Percentiles rank a stretch among this genome's conserved stretches.
phyloP scores from a whole-genome alignment of 2,329 filamentous ascomycete genomes.

The Colletotrichum spinosum region DNA sequence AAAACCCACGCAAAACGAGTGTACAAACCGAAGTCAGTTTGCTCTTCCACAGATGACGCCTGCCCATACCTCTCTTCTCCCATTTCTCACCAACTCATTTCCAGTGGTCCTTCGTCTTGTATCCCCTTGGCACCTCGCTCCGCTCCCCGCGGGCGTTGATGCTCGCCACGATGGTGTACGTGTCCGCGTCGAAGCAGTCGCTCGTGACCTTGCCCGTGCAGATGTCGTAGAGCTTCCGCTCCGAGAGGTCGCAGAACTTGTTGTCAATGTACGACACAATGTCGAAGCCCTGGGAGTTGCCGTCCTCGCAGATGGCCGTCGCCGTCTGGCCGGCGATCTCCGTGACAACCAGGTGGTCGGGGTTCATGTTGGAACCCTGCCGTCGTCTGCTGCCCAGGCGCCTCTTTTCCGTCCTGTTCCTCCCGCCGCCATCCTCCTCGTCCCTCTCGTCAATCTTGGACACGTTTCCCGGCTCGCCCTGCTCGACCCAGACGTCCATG shows the following conservation, averaged over 20 bases:
- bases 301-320: slow-evolving; percentile 12
- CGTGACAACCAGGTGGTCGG: slow-evolving; percentile 15
- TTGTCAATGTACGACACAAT: slow-evolving; percentile 23
- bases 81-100: slow-evolving; percentile 3
- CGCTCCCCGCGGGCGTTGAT: slow-evolving; percentile 4
- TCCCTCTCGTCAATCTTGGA: not conserved
- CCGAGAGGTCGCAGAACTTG: slow-evolving; percentile 21
- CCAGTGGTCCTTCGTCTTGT: slow-evolving; percentile 14
- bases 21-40: no score
- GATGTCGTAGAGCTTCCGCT: slow-evolving; percentile 11
- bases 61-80: not conserved
- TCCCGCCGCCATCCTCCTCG: not conserved
- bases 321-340: slow-evolving; percentile 27
- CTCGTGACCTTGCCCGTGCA: not conserved
- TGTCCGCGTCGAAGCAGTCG: slow-evolving; percentile 26
- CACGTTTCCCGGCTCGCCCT: slow-evolving; percentile 6
- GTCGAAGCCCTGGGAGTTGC: slow-evolving; percentile 17
- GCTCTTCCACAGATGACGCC: no score
- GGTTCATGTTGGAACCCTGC: slow-evolving; percentile 5
- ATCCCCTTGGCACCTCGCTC: not conserved
- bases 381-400: slow-evolving; percentile 4
- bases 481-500: slow-evolving; percentile 30
- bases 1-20: no score
- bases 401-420: not conserved
- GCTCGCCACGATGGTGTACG: not conserved